A percentile compares a stretch with the other conserved stretches of the same genome.
phyloP scores from a whole-genome alignment of 441 rosid genomes.

The Gossypium gossypioides region DNA sequence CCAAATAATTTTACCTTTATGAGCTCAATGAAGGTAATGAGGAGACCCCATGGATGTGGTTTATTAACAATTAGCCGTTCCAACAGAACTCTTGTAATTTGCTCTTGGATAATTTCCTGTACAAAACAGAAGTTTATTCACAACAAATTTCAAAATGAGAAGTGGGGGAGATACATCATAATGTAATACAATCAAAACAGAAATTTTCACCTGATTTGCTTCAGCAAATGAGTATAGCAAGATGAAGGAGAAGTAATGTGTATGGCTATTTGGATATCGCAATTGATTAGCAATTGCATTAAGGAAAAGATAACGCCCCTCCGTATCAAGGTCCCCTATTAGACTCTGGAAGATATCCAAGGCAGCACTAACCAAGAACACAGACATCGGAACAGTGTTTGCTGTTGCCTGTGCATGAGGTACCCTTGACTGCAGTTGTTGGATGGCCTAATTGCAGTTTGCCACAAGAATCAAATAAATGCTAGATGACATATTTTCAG shows the following conservation, averaged over 20 bases:
- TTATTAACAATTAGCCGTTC: conserved; percentile 89
- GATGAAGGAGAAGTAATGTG: conserved; percentile 89
- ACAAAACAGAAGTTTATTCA: neutral
- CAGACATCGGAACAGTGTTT: conserved; percentile 34
- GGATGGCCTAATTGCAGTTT: conserved; percentile 48
- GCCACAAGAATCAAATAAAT: neutral
- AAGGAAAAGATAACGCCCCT: conserved; percentile 90
- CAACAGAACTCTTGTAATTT: conserved; percentile 84
- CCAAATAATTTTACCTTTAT: conserved; percentile 44
- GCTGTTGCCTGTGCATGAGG: conserved; percentile 57
- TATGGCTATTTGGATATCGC: conserved; percentile 95
- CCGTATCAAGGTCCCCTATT: conserved; percentile 63
- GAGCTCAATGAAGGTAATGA: conserved; percentile 92
- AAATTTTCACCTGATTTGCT: conserved; percentile 59
- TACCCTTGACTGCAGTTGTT: conserved; percentile 65
- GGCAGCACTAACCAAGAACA: conserved; percentile 55
- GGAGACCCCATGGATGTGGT: conserved; percentile 99
- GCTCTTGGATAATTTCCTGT: conserved; percentile 96
- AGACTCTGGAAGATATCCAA: conserved; percentile 63
- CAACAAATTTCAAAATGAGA: neutral
- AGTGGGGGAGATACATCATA: neutral
- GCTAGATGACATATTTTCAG: neutral
- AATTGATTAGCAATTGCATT: conserved; percentile 95
- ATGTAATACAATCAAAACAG: neutral
- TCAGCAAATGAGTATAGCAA: conserved; percentile 71